These are phyloP conservation scores for Amanita polypyramis DNA, from an alignment of 768 basidiomycete genomes.

Conservation along the genomic window DNA sequence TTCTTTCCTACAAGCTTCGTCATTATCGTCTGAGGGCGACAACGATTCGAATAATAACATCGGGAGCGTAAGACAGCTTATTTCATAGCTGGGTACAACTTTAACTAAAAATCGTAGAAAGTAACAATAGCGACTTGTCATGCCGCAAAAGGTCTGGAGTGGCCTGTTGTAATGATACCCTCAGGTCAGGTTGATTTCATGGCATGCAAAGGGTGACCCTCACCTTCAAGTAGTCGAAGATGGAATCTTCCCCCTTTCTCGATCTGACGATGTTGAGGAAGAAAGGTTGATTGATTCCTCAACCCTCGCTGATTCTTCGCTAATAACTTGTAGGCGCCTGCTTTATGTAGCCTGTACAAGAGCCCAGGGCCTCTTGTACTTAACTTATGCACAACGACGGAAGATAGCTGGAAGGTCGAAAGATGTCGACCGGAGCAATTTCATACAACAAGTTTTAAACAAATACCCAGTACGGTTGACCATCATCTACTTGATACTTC, in stretches of 20 bases:
- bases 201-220: neutral
- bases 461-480: conserved; percentile 1
- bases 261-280: conserved; percentile 68
- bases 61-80: conserved; percentile 13
- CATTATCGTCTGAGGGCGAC: conserved; percentile 74
- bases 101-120: conserved; percentile 34
- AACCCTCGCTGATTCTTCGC: neutral
- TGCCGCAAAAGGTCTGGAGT: conserved; percentile 85
- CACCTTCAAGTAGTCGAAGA: conserved; percentile 43
- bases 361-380: conserved; percentile 61
- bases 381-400: conserved; percentile 38
- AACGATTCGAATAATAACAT: conserved; percentile 38
- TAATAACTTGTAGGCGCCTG: conserved; percentile 42
- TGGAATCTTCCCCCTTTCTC: conserved; percentile 67
- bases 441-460: conserved; percentile 33
- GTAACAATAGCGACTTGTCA: conserved; percentile 83
- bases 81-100: neutral
- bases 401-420: conserved; percentile 47
- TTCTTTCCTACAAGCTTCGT: conserved; percentile 67
- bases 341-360: conserved; percentile 87
- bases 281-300: conserved; percentile 43
- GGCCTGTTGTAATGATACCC: conserved; percentile 82
- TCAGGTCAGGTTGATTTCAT: conserved; percentile 31
- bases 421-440: conserved; percentile 42
- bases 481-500: neutral